These are phyloP conservation scores for Phyllachora maydis DNA, from an alignment of 2,329 filamentous ascomycete genomes.

Conservation along the genomic window DNA sequence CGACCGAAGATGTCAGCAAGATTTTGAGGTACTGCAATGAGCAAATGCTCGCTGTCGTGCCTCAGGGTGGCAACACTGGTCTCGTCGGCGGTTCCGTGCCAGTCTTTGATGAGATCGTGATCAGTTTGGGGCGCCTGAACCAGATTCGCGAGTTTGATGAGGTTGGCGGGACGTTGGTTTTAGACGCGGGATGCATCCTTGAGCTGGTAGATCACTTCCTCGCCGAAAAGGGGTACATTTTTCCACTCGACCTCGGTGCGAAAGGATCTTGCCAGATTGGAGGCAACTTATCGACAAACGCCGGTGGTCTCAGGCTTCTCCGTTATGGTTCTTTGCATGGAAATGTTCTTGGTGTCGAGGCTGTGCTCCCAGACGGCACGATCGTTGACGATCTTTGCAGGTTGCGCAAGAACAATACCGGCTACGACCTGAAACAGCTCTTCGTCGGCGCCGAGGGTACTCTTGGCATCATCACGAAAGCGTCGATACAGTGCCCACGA, in stretches of 20 bases:
- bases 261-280: conserved; percentile 96
- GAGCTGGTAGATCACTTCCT: conserved; percentile 77
- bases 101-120: conserved; percentile 94
- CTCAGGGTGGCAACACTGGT: conserved; percentile 92
- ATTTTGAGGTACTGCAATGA: conserved; percentile 92
- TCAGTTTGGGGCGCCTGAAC: conserved; percentile 84
- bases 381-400: conserved; percentile 75
- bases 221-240: conserved; percentile 67
- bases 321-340: conserved; percentile 91
- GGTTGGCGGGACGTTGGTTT: conserved; percentile 75
- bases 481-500: conserved; percentile 79
- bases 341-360: conserved; percentile 79
- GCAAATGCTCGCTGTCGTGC: conserved; percentile 77
- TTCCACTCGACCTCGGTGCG: conserved; percentile 89
- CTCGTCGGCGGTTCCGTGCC: conserved; percentile 90
- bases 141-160: conserved; percentile 80
- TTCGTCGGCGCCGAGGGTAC: conserved; percentile 95
- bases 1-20: conserved; percentile 74
- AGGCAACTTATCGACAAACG: conserved; percentile 90
- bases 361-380: conserved; percentile 81
- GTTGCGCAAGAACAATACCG: conserved; percentile 95
- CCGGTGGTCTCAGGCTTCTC: conserved; percentile 72
- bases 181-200: conserved; percentile 77
- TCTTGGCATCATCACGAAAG: conserved; percentile 77
- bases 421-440: conserved; percentile 90